Evolutionary conservation across 768 basidiomycete species (phyloP), one percentile per base, ranked within the genome.

Genomic region (Calocybe gangraenosa): DNA sequence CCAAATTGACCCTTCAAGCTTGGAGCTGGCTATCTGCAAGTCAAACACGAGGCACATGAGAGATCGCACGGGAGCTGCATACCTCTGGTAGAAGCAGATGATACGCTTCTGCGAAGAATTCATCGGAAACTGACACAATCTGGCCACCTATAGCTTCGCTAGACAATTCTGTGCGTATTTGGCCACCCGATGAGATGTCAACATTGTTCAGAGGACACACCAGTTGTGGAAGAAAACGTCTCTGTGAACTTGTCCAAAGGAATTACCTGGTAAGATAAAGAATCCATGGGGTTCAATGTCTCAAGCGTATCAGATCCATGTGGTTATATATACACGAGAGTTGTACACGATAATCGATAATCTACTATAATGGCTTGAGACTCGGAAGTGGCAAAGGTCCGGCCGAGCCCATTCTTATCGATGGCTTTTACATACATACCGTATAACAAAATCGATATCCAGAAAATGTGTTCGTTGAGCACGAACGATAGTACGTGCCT

Each of bases 1-100:
- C 95, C 95, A 56, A 93, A 99, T 54, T 93, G 91, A n/a, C 96
- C 96, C 64, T 94, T 93, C 60, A 96, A 66, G 53, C 84, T 91
- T 3, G 75, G 78, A 18, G 94, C 82, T 6, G 94, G 87, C 93
- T 96, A 49, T 33, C 15, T 10, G 19, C 18, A 32, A 40, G 47
- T 52, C 37, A 51, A 20, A 34, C n/a, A 37, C 17, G 5, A 28
- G 18, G 44, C 28, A 42, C 22, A 21, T 3, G 36, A 17, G 28
- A 7, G 44, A 32, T 28, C 32, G 30, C 21, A 42, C 30, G 38
- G 22, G n/a, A 22, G 35, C 13, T 32, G 59, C 77, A 56, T 50
- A 91, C 94, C 67, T 84, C 82, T 34, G 89, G 84, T 39, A 87
- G 75, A 43, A 99, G 73, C 19, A 99, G 71, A 67, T 95, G 82